Evolutionary conservation across 495 filamentous ascomycete species (phyloP).

Genomic region (Sordaria brevicollis): DNA sequence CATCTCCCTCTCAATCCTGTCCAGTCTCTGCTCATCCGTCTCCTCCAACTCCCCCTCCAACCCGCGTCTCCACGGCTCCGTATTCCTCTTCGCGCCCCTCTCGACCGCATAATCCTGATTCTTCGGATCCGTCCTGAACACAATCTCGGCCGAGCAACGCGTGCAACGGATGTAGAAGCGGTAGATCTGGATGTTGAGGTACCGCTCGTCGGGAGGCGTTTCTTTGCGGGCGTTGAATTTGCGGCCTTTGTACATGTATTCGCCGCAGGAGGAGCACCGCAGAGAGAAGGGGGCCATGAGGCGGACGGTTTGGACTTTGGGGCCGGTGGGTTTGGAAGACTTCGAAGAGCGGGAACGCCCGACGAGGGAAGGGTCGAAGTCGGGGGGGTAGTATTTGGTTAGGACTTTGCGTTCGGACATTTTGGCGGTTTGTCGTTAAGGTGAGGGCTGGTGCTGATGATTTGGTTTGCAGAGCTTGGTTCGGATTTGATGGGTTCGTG

Average conservation of each 20-base stretch:
- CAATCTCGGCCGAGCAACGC: slow-evolving; percentile 79
- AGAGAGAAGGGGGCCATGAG: slow-evolving; percentile 95
- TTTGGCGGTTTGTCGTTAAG: too few species aligned
- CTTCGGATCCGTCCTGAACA: slow-evolving; percentile 90
- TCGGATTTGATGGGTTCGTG: neutral
- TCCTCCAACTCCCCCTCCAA: slow-evolving; percentile 45
- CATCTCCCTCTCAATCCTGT: slow-evolving; percentile 69
- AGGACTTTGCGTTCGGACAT: slow-evolving; percentile 96
- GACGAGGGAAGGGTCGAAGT: slow-evolving; percentile 85
- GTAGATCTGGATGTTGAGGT: slow-evolving; percentile 80
- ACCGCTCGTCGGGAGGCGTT: slow-evolving; percentile 74
- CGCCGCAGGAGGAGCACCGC: slow-evolving; percentile 83
- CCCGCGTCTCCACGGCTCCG: slow-evolving; percentile 76
- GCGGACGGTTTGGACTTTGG: slow-evolving; percentile 81
- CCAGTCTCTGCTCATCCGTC: slow-evolving; percentile 80
- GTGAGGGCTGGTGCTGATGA: too few species aligned
- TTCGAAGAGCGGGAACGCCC: slow-evolving; percentile 52
- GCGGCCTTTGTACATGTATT: slow-evolving; percentile 93
- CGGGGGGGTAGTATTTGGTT: slow-evolving; percentile 80
- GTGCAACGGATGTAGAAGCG: slow-evolving; percentile 96
- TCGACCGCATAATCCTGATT: slow-evolving; percentile 75
- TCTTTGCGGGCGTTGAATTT: slow-evolving; percentile 98
- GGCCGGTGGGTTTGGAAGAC: slow-evolving; percentile 62
- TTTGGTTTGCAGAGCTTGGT: too few species aligned
- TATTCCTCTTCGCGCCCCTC: slow-evolving; percentile 78